Conservation (phyloP, 179 eudicot genomes). For the Pouteria campechiana region DNA sequence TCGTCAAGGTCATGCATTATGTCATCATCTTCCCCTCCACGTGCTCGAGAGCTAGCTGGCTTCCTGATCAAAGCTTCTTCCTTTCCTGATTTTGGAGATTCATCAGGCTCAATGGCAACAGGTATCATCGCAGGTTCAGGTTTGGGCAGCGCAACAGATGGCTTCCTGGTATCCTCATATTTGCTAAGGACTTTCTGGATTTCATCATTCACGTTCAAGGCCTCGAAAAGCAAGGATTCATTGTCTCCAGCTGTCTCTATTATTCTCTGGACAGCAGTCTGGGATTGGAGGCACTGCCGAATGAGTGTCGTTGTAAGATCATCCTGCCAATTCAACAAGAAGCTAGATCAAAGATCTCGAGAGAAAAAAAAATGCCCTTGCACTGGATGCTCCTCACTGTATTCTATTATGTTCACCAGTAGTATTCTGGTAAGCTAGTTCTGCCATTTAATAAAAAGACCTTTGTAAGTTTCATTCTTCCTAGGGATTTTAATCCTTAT, state of each 20-base stretch:
- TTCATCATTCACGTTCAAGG: slow-evolving; percentile 88
- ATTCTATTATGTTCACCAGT: too few species aligned
- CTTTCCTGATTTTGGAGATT: slow-evolving; percentile 47
- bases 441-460: too few species aligned
- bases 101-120: slow-evolving; percentile 96
- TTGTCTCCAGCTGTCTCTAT: slow-evolving; percentile 79
- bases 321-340: slow-evolving; percentile 59
- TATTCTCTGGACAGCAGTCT: slow-evolving; percentile 61
- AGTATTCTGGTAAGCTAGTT: too few species aligned
- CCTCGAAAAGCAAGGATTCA: slow-evolving; percentile 90
- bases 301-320: slow-evolving; percentile 76
- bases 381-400: too few species aligned
- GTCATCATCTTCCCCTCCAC: too few species aligned
- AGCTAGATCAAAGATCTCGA: too few species aligned
- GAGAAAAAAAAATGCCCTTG: too few species aligned
- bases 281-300: slow-evolving; percentile 75
- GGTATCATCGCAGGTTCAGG: slow-evolving; percentile 97
- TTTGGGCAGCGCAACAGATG: slow-evolving; percentile 25
- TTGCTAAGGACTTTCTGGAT: slow-evolving; percentile 68
- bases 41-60: slow-evolving; percentile 38
- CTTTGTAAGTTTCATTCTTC: too few species aligned
- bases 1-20: slow-evolving; percentile 98
- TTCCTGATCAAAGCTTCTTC: slow-evolving; percentile 65
- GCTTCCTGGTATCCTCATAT: slow-evolving; percentile 62
- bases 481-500: too few species aligned